Evolutionary conservation across 768 basidiomycete genomes (phyloP), one percentile per base, ranked within the genome.

Genomic region (Leccinum ochraceum): DNA sequence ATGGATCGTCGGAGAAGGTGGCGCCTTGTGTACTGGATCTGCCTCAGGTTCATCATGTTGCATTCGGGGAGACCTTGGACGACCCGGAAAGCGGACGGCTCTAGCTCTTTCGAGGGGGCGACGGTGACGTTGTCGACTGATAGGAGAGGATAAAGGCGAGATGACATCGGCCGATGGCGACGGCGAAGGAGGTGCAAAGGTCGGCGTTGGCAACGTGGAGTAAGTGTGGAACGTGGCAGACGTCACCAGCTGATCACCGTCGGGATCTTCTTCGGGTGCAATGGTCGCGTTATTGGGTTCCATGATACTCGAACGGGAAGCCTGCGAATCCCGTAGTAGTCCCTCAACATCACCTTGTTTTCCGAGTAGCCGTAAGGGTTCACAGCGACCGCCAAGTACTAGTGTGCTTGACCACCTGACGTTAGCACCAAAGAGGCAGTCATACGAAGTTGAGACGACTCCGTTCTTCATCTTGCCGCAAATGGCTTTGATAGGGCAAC

Each of bases 91-190:
- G 44, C 74, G 72, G 48, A 73, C 72, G n/a, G 72, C 72, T 60
- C 72, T 63, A 0, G 72, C 66, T 32, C 74, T 70, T 60, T 73
- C 72, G 13, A 75, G 70, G 16, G 70, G 72, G 24, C 70, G 72
- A 28, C 72, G 74, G 59, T 70, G 60, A 37, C 67, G 68, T 60
- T 63, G 63, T 55, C 52, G 63, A 48, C 60, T 32, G 46, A 59
- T 60, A n/a, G 67, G 63, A 44, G 72, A 66, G 13, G 61, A 69
- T 48, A 48, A 61, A n/a, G 60, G 64, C 10, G 62, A 65, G 30
- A 66, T 67, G 20, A 71, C 55, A 22, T 72, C 72, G 49, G 62
- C 51, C 51, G 69, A 72, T 17, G 74, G 56, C 16, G 69, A 74
- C 44, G 74, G 64, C 26, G 72, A 72, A 60, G 70, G 75, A 48